A percentile compares a stretch with the other conserved stretches of the same genome.
Conservation (phyloP, 1,139 yeast species). For the Hyphopichia wangnamkhiaoensis region DNA sequence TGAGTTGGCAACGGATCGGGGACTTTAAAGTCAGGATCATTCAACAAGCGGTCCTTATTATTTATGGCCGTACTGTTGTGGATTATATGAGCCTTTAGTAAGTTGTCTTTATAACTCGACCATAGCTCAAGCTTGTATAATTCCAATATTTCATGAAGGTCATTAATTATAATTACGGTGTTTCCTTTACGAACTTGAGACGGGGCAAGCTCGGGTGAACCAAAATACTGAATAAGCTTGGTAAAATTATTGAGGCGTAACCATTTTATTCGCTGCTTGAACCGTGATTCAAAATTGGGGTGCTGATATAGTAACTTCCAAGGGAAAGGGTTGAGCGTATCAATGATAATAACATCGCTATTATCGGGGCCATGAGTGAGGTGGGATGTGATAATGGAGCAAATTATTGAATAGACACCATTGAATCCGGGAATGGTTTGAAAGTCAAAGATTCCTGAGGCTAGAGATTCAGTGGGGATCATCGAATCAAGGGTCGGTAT, state of each 20-base stretch:
- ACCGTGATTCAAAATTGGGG: constrained; percentile 18
- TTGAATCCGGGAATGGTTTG: constrained; percentile 38
- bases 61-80: constrained; percentile 23
- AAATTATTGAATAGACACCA: constrained; percentile 23
- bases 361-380: constrained; percentile 13
- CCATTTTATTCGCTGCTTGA: constrained; percentile 17
- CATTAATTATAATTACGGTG: constrained; percentile 27
- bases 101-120: constrained; percentile 34
- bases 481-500: constrained; percentile 28
- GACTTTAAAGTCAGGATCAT: constrained; percentile 22
- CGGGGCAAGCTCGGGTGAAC: neutral
- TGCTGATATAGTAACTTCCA: constrained; percentile 21
- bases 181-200: neutral
- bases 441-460: constrained; percentile 33
- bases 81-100: constrained; percentile 35
- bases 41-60: constrained; percentile 19
- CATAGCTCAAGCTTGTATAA: constrained; percentile 36
- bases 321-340: constrained; percentile 34
- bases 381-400: constrained; percentile 31
- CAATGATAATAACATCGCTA: constrained; percentile 26
- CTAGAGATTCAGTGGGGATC: constrained; percentile 14
- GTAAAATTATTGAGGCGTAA: constrained; percentile 31
- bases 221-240: constrained; percentile 12
- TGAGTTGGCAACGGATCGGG: constrained; percentile 29
- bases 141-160: constrained; percentile 40